Evolutionary conservation across 2,329 filamentous ascomycete species (phyloP).

Genomic region (Trichoderma sp.): DNA sequence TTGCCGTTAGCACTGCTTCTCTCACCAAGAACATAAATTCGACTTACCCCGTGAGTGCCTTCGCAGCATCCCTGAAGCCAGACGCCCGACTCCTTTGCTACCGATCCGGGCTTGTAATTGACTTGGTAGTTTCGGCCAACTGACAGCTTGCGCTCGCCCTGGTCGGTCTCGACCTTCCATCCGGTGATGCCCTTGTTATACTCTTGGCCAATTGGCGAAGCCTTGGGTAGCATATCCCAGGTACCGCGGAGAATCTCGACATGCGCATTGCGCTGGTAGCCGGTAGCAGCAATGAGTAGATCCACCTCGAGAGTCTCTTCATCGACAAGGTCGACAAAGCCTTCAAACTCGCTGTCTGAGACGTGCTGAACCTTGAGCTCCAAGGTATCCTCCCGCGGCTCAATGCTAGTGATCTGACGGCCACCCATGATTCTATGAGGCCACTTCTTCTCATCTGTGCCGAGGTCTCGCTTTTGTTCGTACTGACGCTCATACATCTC

Average conservation of each 20-base stretch:
- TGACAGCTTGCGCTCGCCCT: conserved; percentile 51
- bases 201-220: conserved; percentile 29
- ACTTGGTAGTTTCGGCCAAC: conserved; percentile 79
- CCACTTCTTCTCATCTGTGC: conserved; percentile 69
- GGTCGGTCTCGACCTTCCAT: conserved; percentile 41
- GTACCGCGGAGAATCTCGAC: conserved; percentile 70
- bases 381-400: conserved; percentile 50
- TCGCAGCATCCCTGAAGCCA: conserved; percentile 96
- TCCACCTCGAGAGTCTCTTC: conserved; percentile 72
- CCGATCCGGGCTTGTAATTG: conserved; percentile 63
- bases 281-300: conserved; percentile 80
- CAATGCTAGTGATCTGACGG: conserved; percentile 63
- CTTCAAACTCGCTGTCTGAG: conserved; percentile 40
- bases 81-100: conserved; percentile 72
- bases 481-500: conserved; percentile 85
- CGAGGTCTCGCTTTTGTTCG: conserved; percentile 71
- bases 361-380: conserved; percentile 56
- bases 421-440: conserved; percentile 75
- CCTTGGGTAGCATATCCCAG: conserved; percentile 61
- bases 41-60: conserved; percentile 81
- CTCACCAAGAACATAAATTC: background rate
- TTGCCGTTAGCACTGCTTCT: conserved; percentile 2
- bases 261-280: conserved; percentile 77
- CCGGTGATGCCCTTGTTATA: conserved; percentile 38
- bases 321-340: conserved; percentile 35